Base-by-base conservation (phyloP, 306 rosid species). In the Prunus davidiana region DNA sequence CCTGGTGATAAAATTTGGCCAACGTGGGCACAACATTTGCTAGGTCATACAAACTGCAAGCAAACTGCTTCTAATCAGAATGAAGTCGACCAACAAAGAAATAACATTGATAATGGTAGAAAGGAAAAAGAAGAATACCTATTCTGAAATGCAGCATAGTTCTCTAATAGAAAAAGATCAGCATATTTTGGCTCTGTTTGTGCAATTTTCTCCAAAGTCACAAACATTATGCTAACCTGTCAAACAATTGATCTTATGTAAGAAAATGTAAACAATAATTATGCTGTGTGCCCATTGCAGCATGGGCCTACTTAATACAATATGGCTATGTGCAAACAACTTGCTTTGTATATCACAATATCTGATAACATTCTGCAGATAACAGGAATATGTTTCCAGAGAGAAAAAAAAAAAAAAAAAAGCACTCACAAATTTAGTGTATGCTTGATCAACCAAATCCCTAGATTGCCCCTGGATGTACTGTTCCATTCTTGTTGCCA, bases 391-490 rank as follows among this genome's bases (percentile, higher is more conserved):
- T 30, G 52, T 65, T 27, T 57, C 38, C 52, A 75, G 63, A 47
- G 67, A 49, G 80, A 74, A 52, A 71, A 82, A 74, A 52, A 52
- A 71, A 49, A 82, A 74, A 7, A 58, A 49, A 52, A 86, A 74
- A 12, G 28, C 66, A 86, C 97, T 87, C 79, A 95, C 99, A 84
- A 95, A 89, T 88, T 95, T 95, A 34, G 90, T 91, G 84, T 95
- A 95, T 49, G 97, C 97, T 92, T 90, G 97, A 84, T 95, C 99
- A 82, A 95, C 99, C 90, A 95, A 89, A 86, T 95, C 99, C 90
- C 99, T 89, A 25, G 97, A 90, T 81, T 95, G 97, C 76, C 97
- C 99, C 65, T 87, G 82, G 73, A 95, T 79, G 83, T 92, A 95
- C 80, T 92, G 99, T 88, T 95, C 99, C 99, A 95, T 95, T 58